Conservation (phyloP, 495 filamentous ascomycete species). For the Lasiosphaeriaceae sp. region DNA sequence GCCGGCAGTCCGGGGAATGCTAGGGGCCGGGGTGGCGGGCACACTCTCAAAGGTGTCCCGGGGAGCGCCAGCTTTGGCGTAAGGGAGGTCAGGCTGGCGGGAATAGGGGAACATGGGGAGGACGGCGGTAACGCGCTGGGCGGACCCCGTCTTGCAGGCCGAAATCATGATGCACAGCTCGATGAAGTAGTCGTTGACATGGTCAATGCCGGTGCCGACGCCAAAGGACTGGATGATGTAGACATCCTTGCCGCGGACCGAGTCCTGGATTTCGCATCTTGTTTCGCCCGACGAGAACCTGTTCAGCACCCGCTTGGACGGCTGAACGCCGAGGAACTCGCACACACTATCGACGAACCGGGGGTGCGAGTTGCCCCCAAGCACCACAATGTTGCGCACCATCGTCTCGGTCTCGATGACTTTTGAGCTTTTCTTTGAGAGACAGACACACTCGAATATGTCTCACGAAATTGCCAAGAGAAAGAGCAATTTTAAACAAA, state of each 20-base stretch:
- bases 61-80: slow-evolving; percentile 91
- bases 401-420: slow-evolving; percentile 45
- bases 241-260: slow-evolving; percentile 95
- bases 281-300: slow-evolving; percentile 97
- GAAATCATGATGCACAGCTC: slow-evolving; percentile 96
- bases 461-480: no score
- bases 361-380: slow-evolving; percentile 92
- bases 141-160: slow-evolving; percentile 94
- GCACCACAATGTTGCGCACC: slow-evolving; percentile 96
- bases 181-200: slow-evolving; percentile 89
- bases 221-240: slow-evolving; percentile 89
- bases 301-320: slow-evolving; percentile 74
- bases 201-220: slow-evolving; percentile 30
- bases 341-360: slow-evolving; percentile 81
- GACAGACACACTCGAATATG: no score
- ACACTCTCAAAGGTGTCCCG: slow-evolving; percentile 68
- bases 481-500: no score
- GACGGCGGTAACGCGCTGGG: slow-evolving; percentile 86
- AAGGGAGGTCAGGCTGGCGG: slow-evolving; percentile 90
- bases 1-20: slow-evolving; percentile 58
- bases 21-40: slow-evolving; percentile 74
- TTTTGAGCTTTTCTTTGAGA: neutral
- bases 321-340: slow-evolving; percentile 79
- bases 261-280: slow-evolving; percentile 91
- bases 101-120: slow-evolving; percentile 96